A percentile compares a stretch with the other conserved stretches of the same genome.
These are phyloP conservation scores for Dactylellina haptotyla DNA, from an alignment of 2,329 filamentous ascomycete species.

Conservation along the genomic window DNA sequence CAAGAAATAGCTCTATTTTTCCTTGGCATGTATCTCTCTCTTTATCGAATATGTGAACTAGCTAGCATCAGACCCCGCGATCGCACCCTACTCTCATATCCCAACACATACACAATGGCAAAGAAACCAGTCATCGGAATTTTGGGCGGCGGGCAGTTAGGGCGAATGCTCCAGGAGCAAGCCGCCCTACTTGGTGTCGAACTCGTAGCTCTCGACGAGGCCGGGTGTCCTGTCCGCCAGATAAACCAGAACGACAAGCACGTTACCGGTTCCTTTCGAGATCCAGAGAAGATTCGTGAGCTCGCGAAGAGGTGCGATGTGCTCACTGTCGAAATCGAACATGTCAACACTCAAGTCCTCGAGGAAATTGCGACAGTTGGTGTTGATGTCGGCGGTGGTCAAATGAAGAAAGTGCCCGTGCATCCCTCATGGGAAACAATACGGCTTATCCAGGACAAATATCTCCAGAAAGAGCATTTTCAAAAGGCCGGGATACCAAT, in stretches of 20 bases:
- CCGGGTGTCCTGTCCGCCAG: constrained; percentile 83
- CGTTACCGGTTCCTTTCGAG: constrained; percentile 87
- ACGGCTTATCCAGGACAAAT: constrained; percentile 93
- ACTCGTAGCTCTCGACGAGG: constrained; percentile 80
- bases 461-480: constrained; percentile 84
- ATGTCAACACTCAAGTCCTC: constrained; percentile 88
- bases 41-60: no score
- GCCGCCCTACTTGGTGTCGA: constrained; percentile 80
- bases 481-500: constrained; percentile 74
- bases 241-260: constrained; percentile 79
- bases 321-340: constrained; percentile 93
- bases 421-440: constrained; percentile 89
- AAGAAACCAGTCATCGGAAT: constrained; percentile 62
- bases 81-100: no score
- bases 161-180: constrained; percentile 91
- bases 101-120: not conserved
- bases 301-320: constrained; percentile 82
- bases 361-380: constrained; percentile 77
- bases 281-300: constrained; percentile 78
- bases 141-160: constrained; percentile 77
- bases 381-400: constrained; percentile 2
- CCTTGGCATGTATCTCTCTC: no score
- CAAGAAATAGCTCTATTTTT: no score
- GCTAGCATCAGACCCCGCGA: no score
- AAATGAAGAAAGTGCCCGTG: constrained; percentile 60